Evolutionary conservation across 2,329 filamentous ascomycete species (phyloP), one percentile per base, ranked within the genome.

Genomic region (Monosporascus ibericus): DNA sequence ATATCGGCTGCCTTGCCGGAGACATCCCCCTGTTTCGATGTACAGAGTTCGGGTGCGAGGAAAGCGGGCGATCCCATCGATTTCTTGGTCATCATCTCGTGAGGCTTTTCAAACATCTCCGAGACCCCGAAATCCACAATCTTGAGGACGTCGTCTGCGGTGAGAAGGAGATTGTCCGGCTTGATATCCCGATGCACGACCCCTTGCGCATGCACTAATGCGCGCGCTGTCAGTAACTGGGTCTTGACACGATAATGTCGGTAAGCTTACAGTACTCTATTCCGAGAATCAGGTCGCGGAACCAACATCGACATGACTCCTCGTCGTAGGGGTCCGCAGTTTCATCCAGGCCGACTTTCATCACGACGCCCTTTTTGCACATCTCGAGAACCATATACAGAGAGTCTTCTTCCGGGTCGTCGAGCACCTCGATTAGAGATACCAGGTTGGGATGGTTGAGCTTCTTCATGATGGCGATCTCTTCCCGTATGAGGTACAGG

Each of bases 391-490:
- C 94, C 90, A 99, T 97, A 72, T 96, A 99, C 14, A 99, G 74
- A 3, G 92, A 96, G 69, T 99, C 94, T 66, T 96, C 91, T 47
- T 92, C 86, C 0, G 94, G 92, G 65, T 97, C 94, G 67, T 97
- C 94, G 49, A 99, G 76, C 3, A 99, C 94, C 71, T 99, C 94
- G 59, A 95, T 90, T 48, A 99, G 75, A 46, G 88, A 85, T 15
- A 97, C 92, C n/a, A 99, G 76, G 65, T 97, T 99, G 27, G 85
- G 87, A 65, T 99, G 94, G 65, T 96, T 86, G 47, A 97, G 79
- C 72, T 97, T 97, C 77, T 97, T 99, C 92, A 99, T 97, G 66
- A 97, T 95, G 53, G 94, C 94, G 63, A 97, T 94, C 70, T 99
- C 94, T 69, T 96, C 89, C 55, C 91, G 88, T 68, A 99, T 97